Evolutionary conservation across 106 monocot species (phyloP), one percentile per base, ranked within the genome.

Genomic region (Dendrobium nobile): DNA sequence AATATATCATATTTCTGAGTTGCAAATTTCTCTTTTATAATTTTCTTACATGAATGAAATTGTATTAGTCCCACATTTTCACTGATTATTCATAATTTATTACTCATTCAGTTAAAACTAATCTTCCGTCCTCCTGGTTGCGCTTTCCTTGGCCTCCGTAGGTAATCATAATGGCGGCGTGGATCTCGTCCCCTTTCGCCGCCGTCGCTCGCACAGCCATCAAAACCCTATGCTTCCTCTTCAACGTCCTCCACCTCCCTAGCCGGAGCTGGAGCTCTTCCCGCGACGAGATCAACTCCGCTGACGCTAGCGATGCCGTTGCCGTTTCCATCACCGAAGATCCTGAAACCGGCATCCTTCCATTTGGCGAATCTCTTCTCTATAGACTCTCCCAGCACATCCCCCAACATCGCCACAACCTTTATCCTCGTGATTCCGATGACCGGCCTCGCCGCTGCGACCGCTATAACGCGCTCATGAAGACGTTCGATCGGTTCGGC

Each of bases 401-500:
- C 22, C 72, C 31, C 31, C 22, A 72, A 9, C 47, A 24, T 72
- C 44, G 26, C 19, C 41, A 41, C 31, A 3, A 27, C 26, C 55
- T 33, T 47, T 56, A 17, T 51, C 5, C 33, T 19, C 74, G 65
- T 9, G 10, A 54, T 11, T 44, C 22, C 79, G 51, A 58, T 77
- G 80, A 51, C 80, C 28, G 13, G 43, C 84, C 79, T 17, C 43
- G 48, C 33, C 7, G 37, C 40, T 83, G 75, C 7, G 65, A 73
- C 67, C 78, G 80, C 26, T 87, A 82, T 75, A 79, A 81, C 79
- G 26, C 54, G 67, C 77, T 87, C 31, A 89, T 89, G 85, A 79
- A 77, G 64, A 79, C 81, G 43, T 81, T 81, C 48, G 73, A 51
- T 33, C 73, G 67, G 2, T 70, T 84, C 54, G 84, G 86, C 68